Evolutionary conservation across 2,329 filamentous ascomycete genomes (phyloP), one percentile per base, ranked within the genome.

Genomic region (Myriosclerotinia scirpicola): DNA sequence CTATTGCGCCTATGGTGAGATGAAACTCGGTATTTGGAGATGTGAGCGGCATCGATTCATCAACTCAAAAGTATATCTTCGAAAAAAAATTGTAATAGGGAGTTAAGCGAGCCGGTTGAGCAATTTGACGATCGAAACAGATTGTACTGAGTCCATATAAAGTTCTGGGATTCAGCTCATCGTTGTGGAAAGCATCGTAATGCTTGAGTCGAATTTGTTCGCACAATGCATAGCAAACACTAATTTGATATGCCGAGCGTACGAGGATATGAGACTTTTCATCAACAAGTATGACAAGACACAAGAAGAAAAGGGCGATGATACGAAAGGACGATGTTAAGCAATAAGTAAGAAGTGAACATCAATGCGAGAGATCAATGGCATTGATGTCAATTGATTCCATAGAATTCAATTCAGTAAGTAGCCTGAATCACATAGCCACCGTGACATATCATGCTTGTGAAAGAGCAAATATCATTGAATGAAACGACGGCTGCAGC

Each of bases 51-150:
- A 62, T 58, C 36, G 42, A 7, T 40, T 58, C 22, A 44, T 72
- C 3, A 64, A 67, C 20, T 34, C 22, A 2, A 59, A 66, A 42
- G 54, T 65, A 30, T 71, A 71, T 50, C 26, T 62, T 26, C 22
- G 44, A 44, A 59, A 67, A 36, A 72, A 71, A 56, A 44, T 68
- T 20, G 30, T 44, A 54, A 69, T 14, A 38, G 44, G 22, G 48
- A 48, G 14, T 17, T 58, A 1, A 67, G 55, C 58, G 74, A 77
- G 59, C 77, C 75, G 0, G 53, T 64, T n/a, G 71, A 75, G 36
- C 71, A 76, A 67, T 76, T 74, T 54, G 70, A 77, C 65, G 74
- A 76, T 66, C 71, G 76, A 1, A 71, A 75, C 60, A 69, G 70
- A 15, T 65, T 78, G 34, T 78, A 78, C 58, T 61, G 66, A 36